phyloP scores from a whole-genome alignment of 352 stramenopile genomes.

The Phytophthora kernoviae region DNA sequence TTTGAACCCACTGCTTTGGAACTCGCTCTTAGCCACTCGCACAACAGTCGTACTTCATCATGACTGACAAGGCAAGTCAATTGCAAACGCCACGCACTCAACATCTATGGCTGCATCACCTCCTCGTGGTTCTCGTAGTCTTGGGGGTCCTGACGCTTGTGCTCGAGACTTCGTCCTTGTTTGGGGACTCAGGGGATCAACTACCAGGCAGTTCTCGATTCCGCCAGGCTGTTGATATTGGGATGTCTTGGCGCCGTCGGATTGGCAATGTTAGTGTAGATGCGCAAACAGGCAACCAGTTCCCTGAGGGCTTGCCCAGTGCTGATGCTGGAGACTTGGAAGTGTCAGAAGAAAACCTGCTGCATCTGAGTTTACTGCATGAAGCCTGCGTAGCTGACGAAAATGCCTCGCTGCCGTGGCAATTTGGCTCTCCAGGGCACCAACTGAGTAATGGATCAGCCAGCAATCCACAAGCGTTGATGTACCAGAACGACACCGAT shows the following conservation, averaged over 20 bases:
- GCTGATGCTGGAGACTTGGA: conserved; percentile 15
- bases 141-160: conserved; percentile 22
- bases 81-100: conserved; percentile 1
- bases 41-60: background rate
- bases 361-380: conserved; percentile 44
- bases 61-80: conserved; percentile 3
- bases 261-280: conserved; percentile 2
- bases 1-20: background rate
- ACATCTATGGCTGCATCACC: conserved; percentile 13
- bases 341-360: conserved; percentile 25
- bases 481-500: conserved; percentile 21
- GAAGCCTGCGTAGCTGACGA: conserved; percentile 24
- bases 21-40: background rate
- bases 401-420: conserved; percentile 33
- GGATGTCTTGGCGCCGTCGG: conserved; percentile 18
- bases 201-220: conserved; percentile 13
- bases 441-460: conserved; percentile 23
- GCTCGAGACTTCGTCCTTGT: conserved; percentile 25
- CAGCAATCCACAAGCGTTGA: conserved; percentile 25
- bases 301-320: background rate
- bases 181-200: conserved; percentile 7
- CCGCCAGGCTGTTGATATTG: conserved; percentile 11
- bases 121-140: conserved; percentile 25
- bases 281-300: no score
- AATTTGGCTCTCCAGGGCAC: conserved; percentile 34